These are phyloP conservation scores for Rosa rugosa DNA, from an alignment of 306 rosid genomes.

Conservation along the genomic window DNA sequence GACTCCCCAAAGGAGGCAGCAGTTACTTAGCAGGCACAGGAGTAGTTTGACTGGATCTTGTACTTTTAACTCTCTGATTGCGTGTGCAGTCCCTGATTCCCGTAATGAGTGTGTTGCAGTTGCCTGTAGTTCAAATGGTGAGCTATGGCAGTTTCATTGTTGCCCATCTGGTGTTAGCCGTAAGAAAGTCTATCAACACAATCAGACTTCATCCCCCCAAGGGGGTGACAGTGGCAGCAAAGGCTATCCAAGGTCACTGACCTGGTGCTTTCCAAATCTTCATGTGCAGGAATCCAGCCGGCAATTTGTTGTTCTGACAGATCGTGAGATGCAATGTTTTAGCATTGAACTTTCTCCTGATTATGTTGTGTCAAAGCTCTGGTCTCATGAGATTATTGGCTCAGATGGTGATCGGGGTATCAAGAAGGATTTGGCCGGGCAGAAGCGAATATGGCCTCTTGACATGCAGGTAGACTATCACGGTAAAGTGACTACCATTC, in stretches of 20 bases:
- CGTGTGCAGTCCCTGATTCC: constrained; percentile 54
- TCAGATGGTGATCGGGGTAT: constrained; percentile 80
- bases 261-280: constrained; percentile 64
- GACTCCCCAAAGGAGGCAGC: constrained; percentile 39
- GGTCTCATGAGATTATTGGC: constrained; percentile 89
- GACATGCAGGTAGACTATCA: constrained; percentile 73
- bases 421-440: constrained; percentile 94
- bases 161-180: constrained; percentile 62
- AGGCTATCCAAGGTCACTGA: constrained; percentile 94
- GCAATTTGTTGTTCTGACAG: constrained; percentile 72
- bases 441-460: constrained; percentile 90
- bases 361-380: constrained; percentile 58
- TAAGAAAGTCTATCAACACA: constrained; percentile 42
- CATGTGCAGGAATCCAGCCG: constrained; percentile 39
- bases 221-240: constrained; percentile 52
- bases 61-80: constrained; percentile 71
- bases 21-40: constrained; percentile 36
- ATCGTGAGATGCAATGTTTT: constrained; percentile 77
- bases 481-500: constrained; percentile 76
- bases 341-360: constrained; percentile 51
- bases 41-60: constrained; percentile 36
- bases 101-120: constrained; percentile 54
- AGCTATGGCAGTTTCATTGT: constrained; percentile 82
- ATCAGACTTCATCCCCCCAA: constrained; percentile 33
- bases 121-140: constrained; percentile 77